Conservation (phyloP, 495 filamentous ascomycete genomes). For the Penicillium lividum region DNA sequence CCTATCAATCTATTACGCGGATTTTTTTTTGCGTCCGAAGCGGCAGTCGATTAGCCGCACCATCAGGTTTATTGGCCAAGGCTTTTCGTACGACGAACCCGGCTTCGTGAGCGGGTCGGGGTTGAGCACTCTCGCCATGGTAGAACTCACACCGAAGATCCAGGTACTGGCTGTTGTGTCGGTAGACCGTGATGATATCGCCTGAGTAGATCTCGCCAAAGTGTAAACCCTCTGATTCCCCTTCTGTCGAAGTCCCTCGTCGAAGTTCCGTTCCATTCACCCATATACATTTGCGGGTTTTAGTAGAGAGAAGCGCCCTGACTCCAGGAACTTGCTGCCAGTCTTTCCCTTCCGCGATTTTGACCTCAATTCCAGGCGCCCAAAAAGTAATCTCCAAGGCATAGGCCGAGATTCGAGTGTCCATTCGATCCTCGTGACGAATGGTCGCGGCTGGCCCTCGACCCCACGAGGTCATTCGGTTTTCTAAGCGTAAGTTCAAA, state of each 20-base stretch:
- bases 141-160: slow-evolving; percentile 56
- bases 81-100: slow-evolving; percentile 42
- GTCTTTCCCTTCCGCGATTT: slow-evolving; percentile 54
- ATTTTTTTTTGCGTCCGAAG: slow-evolving; percentile 18
- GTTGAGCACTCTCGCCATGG: slow-evolving; percentile 49
- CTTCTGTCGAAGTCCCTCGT: slow-evolving; percentile 42
- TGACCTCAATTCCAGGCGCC: slow-evolving; percentile 60
- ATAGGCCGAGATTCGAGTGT: slow-evolving; percentile 74
- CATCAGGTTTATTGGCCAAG: slow-evolving; percentile 30
- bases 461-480: slow-evolving; percentile 73
- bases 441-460: slow-evolving; percentile 62
- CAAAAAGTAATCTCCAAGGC: slow-evolving; percentile 78
- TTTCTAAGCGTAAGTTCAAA: slow-evolving; percentile 62
- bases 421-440: slow-evolving; percentile 55
- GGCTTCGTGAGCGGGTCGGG: slow-evolving; percentile 44
- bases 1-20: not conserved
- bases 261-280: slow-evolving; percentile 67
- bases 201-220: slow-evolving; percentile 72
- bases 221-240: slow-evolving; percentile 49
- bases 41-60: slow-evolving; percentile 31
- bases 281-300: slow-evolving; percentile 66
- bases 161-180: slow-evolving; percentile 43
- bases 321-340: slow-evolving; percentile 57
- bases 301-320: slow-evolving; percentile 69
- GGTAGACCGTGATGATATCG: slow-evolving; percentile 68